Base-by-base conservation (phyloP, 169 alveolate species). In the Plasmodium ovale region DNA sequence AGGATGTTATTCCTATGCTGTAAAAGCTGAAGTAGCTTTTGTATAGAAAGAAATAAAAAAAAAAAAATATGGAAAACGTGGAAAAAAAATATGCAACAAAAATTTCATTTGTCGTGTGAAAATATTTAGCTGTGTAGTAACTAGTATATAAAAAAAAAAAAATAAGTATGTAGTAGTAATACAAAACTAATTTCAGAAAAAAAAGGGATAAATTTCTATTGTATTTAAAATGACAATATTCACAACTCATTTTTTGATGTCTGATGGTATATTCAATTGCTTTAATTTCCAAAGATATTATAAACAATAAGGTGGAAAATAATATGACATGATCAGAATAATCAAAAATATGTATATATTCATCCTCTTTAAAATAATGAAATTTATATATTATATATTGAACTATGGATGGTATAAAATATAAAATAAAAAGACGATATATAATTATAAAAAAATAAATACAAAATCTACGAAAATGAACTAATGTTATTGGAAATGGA, bases 21-120 rank as follows among this genome's bases (percentile, higher is more conserved):
- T 85, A 85, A 69, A 85, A 85, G 59, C 87, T 85, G 62, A 85
- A 85, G 56, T 85, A 85, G 59, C 59, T 70, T 85, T 69, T 67
- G 69, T 85, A 85, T 85, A 85, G 69, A 58, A 69, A 85, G 25
- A 68, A 68, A 69, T 85, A 85, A 69, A 85, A 85, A 35, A 85
- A 56, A 53, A 85, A 69, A 42, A 85, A 85, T 27, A 85, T 85
- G 51, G 91, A 85, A 85, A 85, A 69, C 2, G 91, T 70, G 12
- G 91, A 85, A 85, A 85, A 85, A 53, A 85, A 85, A 69, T 85
- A 85, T n/a, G 91, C 91, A 69, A 85, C 91, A 49, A 85, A 85
- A 21, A 85, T 85, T 69, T 85, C 91, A 69, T 85, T 85, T 3
- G 91, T 67, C 14, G 91, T 85, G 69, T 85, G 91, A 60, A 85